Evolutionary conservation across 164 flowering plant genomes (phyloP).

Genomic region (Warburgia ugandensis): DNA sequence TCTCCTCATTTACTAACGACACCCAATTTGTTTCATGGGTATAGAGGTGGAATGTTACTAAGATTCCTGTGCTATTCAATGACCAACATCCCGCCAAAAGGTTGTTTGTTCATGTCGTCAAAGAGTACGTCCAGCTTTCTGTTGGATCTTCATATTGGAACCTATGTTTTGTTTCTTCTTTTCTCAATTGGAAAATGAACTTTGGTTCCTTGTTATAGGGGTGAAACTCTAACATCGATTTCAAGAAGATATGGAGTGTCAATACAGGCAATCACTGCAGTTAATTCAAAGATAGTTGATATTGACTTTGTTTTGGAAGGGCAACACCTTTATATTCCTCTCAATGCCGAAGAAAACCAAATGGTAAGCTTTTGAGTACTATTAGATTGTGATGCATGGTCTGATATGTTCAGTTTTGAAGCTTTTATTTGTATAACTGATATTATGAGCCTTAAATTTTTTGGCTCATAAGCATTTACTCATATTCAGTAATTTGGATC

Average conservation of each 20-base stretch:
- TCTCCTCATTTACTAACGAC: not conserved
- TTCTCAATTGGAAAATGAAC: not conserved
- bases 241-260: constrained; percentile 33
- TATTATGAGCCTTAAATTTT: not conserved
- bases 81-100: constrained; percentile 17
- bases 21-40: not conserved
- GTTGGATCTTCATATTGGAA: not conserved
- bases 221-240: constrained; percentile 38
- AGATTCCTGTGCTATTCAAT: constrained; percentile 19
- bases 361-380: too few species aligned
- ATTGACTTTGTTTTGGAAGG: constrained; percentile 30
- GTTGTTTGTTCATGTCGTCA: constrained; percentile 30
- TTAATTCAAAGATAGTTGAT: constrained; percentile 25
- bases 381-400: too few species aligned
- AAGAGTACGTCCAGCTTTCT: constrained; percentile 19
- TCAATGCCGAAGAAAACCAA: constrained; percentile 5
- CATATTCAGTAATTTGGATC: not conserved
- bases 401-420: too few species aligned
- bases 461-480: not conserved
- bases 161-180: not conserved
- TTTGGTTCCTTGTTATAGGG: constrained; percentile 15
- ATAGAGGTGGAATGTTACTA: constrained; percentile 29
- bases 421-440: not conserved
- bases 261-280: constrained; percentile 24
- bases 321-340: constrained; percentile 32